A percentile compares a stretch with the other conserved stretches of the same genome.
Conservation (phyloP, 1,284 basidiomycete species). For the Paramarasmius palmivorus region DNA sequence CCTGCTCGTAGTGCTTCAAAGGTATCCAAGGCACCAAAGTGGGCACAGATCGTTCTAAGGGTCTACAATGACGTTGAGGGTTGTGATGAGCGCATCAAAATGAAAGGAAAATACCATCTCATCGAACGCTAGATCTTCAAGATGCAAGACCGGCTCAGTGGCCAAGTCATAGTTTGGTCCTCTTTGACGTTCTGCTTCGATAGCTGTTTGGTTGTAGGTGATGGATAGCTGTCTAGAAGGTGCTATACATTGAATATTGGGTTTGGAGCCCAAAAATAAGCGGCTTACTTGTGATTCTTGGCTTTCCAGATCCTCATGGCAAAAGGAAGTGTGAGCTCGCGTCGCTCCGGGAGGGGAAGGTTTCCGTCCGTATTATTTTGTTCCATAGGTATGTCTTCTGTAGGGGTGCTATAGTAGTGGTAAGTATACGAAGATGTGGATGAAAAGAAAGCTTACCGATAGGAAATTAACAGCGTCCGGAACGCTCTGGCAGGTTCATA, state of each 20-base stretch:
- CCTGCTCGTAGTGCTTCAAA: slow-evolving; percentile 18
- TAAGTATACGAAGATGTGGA: slow-evolving; percentile 10
- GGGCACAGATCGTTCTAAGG: slow-evolving; percentile 21
- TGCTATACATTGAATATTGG: slow-evolving; percentile 1
- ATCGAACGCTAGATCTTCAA: slow-evolving; percentile 59
- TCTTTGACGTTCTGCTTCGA: slow-evolving; percentile 32
- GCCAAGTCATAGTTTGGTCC: slow-evolving; percentile 20
- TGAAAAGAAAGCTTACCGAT: slow-evolving; percentile 46
- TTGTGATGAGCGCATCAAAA: slow-evolving; percentile 2
- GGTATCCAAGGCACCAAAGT: slow-evolving; percentile 28
- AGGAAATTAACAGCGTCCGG: slow-evolving; percentile 71
- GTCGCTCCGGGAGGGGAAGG: slow-evolving; percentile 20
- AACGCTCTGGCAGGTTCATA: slow-evolving; percentile 79
- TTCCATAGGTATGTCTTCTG: slow-evolving; percentile 34
- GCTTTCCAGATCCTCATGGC: slow-evolving; percentile 49
- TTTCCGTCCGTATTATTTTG: slow-evolving; percentile 19
- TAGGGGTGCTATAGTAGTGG: slow-evolving; percentile 38
- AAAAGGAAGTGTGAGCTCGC: slow-evolving; percentile 47
- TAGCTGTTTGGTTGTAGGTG: slow-evolving; percentile 57
- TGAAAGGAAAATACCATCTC: slow-evolving; percentile 44
- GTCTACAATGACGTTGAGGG: slow-evolving; percentile 20
- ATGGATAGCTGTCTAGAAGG: slow-evolving; percentile 50
- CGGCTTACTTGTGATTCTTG: slow-evolving; percentile 26
- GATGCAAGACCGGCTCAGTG: slow-evolving; percentile 39
- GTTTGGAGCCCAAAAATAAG: background rate